Percentiles rank a stretch among this genome's conserved stretches.
phyloP scores from a whole-genome alignment of 1,284 basidiomycete genomes.

The Neonothopanus nambi region DNA sequence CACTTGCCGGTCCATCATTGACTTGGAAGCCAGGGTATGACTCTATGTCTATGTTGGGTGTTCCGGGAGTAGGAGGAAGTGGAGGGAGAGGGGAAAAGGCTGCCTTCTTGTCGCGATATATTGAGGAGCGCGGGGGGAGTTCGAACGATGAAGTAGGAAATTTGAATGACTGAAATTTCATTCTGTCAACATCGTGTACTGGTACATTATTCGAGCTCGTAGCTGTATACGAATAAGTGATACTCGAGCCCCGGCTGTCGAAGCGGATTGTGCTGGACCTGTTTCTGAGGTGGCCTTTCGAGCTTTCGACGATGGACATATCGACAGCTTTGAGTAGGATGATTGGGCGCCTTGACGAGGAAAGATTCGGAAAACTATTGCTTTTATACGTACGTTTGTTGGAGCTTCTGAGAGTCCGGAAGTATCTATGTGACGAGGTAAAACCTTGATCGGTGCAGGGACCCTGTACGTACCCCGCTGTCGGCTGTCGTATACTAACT shows the following conservation, averaged over 20 bases:
- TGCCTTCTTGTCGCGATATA: neutral
- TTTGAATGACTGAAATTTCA: slow-evolving; percentile 5
- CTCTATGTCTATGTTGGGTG: neutral
- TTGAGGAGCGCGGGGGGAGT: neutral
- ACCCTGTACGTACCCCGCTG: too few relatives aligned
- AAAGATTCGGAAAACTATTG: too few relatives aligned
- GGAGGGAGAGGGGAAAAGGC: neutral
- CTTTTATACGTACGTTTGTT: too few relatives aligned
- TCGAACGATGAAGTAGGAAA: neutral
- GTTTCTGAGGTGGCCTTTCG: neutral
- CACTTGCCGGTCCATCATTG: too few relatives aligned
- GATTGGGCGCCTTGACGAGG: too few relatives aligned
- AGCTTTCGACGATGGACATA: too few relatives aligned
- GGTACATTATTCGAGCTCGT: neutral
- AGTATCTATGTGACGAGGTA: too few relatives aligned
- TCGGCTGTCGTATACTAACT: too few relatives aligned
- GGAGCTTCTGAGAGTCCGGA: too few relatives aligned
- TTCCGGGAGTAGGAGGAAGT: neutral
- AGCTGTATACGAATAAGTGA: neutral
- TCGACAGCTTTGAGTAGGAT: too few relatives aligned
- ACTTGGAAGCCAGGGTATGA: neutral
- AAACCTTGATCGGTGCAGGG: too few relatives aligned
- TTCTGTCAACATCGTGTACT: neutral
- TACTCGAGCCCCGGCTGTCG: neutral
- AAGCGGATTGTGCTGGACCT: neutral